Conservation (phyloP, 176 grass and related monocot genomes). For the Ananas comosus region DNA sequence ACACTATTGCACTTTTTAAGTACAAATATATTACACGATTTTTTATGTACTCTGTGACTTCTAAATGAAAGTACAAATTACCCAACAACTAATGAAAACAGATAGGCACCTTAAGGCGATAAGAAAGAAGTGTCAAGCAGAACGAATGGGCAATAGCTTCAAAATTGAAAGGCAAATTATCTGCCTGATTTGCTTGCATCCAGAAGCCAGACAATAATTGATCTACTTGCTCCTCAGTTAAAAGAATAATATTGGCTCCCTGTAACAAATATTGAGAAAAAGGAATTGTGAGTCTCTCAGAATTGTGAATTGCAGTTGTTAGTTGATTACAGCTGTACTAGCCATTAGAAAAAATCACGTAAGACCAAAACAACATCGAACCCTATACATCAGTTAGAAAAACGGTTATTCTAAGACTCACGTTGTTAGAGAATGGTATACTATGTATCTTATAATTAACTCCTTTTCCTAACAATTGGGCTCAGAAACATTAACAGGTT, state of each 20-base stretch:
- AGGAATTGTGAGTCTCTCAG: background rate
- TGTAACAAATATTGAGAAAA: conserved; percentile 21
- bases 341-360: too few relatives aligned
- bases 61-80: background rate
- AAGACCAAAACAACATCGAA: too few relatives aligned
- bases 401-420: too few relatives aligned
- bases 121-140: conserved; percentile 68
- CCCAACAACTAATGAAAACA: background rate
- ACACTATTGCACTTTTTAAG: too few relatives aligned
- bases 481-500: too few relatives aligned
- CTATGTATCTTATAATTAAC: too few relatives aligned
- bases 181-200: conserved; percentile 70
- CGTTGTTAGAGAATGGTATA: too few relatives aligned
- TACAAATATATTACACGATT: too few relatives aligned
- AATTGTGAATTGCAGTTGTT: background rate
- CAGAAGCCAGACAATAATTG: conserved; percentile 85
- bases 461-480: too few relatives aligned
- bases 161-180: conserved; percentile 89
- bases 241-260: conserved; percentile 49
- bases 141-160: conserved; percentile 91
- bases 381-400: too few relatives aligned
- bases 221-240: conserved; percentile 84
- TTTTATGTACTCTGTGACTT: too few relatives aligned
- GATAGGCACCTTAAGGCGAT: conserved; percentile 47
- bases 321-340: too few relatives aligned